Evolutionary conservation across 2,329 filamentous ascomycete species (phyloP), one percentile per base, ranked within the genome.

Genomic region (Aspergillus fructus): DNA sequence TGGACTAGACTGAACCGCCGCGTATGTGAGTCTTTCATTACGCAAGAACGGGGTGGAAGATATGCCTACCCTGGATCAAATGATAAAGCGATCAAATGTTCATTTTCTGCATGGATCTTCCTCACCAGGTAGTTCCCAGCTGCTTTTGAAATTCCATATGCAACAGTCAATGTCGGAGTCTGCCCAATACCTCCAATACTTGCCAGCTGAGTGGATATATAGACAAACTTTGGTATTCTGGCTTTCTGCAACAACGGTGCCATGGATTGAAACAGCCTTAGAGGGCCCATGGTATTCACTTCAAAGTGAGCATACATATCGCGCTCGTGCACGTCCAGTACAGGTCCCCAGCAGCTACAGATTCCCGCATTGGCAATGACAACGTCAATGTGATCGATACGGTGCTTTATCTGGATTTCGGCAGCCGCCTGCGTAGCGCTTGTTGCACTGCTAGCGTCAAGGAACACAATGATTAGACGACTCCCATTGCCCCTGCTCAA

Each of bases 291-390:
- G 11, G 74, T 64, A 61, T 84, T 84, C 45, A 78, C 62, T 0
- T 74, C 63, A 42, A 81, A 64, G 62, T 79, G 74, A 1, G 69
- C 64, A 3, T 64, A 40, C 41, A 82, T 55, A 21, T 78, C 73
- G 5, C 69, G 66, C 7, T 74, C 64, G 13, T 76, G 68, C 21
- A 71, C 69, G 11, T 72, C 68, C 2, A 63, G 56, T 1, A 76
- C 71, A 0, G 64, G 60, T 0, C 72, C 72, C 39, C 64, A 77
- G 15, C 62, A 49, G 4, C 69, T 67, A 4, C 65, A 64, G 13
- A 79, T 75, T 21, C 76, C 81, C 0, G 81, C 81, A 62, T 83
- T 83, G 45, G 80, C 77, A 53, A 63, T 55, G 1, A 60, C 57
- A 11, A 58, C 37, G 8, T 63, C 59, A 21, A 64, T 50, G 7